Base-by-base conservation (phyloP, 306 rosid genomes). In the Ziziphus jujuba region DNA sequence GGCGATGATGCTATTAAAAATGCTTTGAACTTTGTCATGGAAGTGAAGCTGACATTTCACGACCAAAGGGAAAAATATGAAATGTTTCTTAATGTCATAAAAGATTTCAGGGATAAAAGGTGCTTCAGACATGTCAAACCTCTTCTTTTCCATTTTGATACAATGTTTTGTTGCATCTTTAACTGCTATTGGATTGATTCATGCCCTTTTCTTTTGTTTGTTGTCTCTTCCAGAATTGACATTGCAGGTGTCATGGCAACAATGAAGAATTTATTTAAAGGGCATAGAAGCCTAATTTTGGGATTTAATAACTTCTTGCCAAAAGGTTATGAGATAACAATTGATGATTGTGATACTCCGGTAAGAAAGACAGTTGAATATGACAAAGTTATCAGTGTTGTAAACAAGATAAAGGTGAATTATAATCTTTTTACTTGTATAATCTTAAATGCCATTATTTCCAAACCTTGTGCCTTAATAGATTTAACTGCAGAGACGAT, bases 251-350 rank as follows among this genome's bases (percentile, higher is more conserved):
- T 91, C 75, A 86, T 91, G 67, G 89, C 81, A 56, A 86, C 92
- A 72, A 95, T 91, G 74, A 91, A 91, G 83, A 91, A 91, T 38
- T 74, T 91, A 56, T 91, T 91, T 75, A 88, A 91, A 72, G 97
- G 97, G 63, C 97, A 91, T 50, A 84, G 77, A 44, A 79, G 86
- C 76, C 84, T 91, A 83, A 91, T 91, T 77, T 77, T 91, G 75
- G 97, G 97, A 58, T 91, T 91, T 56, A 91, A 91, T 80, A 88
- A 89, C 63, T 91, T 91, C 81, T 68, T 91, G 82, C 97, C 97
- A 10, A 91, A 88, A 80, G 97, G 97, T 23, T 91, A 68, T 79
- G 97, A 84, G 79, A 91, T 91, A 68, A 91, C 96, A 6, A 87
- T 86, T 15, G 95, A 91, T 7, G 95, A 86, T 23, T 92, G 79